phyloP scores from a whole-genome alignment of 305 asterid species.

The Solanum aculeatissimum region DNA sequence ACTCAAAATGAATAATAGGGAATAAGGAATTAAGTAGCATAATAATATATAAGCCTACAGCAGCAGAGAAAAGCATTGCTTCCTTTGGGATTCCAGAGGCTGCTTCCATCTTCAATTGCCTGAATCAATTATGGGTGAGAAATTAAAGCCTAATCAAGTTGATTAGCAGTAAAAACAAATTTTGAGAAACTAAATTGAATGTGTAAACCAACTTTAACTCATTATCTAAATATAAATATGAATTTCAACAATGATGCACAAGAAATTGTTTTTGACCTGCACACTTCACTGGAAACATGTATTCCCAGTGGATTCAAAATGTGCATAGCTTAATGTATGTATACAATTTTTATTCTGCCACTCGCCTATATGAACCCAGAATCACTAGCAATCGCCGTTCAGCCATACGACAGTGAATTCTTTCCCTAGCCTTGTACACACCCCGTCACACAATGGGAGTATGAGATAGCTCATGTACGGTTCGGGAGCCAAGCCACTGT shows the following conservation, averaged over 20 bases:
- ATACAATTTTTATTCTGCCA: no score
- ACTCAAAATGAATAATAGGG: not conserved
- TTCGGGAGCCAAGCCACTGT: no score
- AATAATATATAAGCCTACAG: not conserved
- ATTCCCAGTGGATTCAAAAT: not conserved
- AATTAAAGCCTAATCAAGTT: not conserved
- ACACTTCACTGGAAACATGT: not conserved
- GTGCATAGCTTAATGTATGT: no score
- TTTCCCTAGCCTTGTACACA: no score
- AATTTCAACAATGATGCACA: not conserved
- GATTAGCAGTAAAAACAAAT: not conserved
- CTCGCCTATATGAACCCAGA: no score
- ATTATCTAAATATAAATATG: not conserved
- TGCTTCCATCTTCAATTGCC: slow-evolving; percentile 8
- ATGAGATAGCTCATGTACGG: no score
- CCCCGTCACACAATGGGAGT: no score
- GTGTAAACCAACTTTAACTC: not conserved
- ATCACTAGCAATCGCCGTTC: no score
- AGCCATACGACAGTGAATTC: no score
- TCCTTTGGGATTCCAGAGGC: not conserved
- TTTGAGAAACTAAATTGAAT: not conserved
- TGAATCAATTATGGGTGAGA: not conserved
- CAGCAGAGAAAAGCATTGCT: not conserved
- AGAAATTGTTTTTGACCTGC: not conserved
- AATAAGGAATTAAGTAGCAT: not conserved